Conservation (phyloP, 176 grass and related monocot genomes). For the Lolium perenne region DNA sequence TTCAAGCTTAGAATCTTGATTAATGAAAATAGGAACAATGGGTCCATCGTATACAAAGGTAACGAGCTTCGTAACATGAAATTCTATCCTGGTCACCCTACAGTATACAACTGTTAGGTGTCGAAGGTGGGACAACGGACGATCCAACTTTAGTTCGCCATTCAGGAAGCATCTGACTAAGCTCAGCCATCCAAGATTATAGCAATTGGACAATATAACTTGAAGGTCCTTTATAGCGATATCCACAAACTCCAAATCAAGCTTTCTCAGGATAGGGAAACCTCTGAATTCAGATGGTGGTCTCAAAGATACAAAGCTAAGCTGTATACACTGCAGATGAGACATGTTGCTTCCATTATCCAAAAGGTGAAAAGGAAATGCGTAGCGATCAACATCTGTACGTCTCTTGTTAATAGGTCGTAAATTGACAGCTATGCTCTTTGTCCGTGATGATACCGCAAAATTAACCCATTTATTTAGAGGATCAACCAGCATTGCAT, state of each 20-base stretch:
- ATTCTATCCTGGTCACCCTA: neutral
- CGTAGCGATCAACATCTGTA: neutral
- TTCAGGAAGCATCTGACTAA: neutral
- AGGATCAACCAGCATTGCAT: slow-evolving; percentile 1
- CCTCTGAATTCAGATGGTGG: slow-evolving; percentile 1
- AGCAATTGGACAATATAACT: slow-evolving; percentile 7
- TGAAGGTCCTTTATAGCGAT: neutral
- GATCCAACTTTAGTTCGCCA: neutral
- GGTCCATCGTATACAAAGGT: neutral
- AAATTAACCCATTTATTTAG: slow-evolving; percentile 27
- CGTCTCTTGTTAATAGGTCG: neutral
- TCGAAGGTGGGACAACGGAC: neutral
- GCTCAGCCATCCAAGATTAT: slow-evolving; percentile 10
- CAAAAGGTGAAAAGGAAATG: slow-evolving; percentile 13
- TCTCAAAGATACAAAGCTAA: neutral
- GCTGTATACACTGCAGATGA: neutral
- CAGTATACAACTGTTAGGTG: neutral
- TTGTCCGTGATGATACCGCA: neutral
- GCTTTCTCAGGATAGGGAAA: slow-evolving; percentile 12
- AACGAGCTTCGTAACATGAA: neutral
- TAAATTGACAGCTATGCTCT: neutral
- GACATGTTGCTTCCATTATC: neutral
- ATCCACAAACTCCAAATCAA: neutral
- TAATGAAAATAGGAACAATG: neutral
- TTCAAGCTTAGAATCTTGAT: neutral